Evolutionary conservation across 2,329 filamentous ascomycete species (phyloP).

Genomic region (Fusarium pilosicola): DNA sequence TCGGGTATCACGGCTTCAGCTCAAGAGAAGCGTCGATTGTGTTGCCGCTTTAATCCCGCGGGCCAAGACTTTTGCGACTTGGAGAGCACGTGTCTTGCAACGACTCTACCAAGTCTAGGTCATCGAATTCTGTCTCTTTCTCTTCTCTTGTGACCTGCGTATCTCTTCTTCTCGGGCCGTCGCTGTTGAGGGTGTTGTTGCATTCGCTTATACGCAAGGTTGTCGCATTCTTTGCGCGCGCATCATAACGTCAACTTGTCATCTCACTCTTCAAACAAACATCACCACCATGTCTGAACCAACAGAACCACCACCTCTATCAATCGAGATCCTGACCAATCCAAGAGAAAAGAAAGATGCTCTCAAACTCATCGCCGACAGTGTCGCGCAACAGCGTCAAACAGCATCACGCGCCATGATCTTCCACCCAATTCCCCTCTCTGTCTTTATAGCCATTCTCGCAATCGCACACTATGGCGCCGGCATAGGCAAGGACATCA

Average conservation of each 20-base stretch:
- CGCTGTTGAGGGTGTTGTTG: not conserved
- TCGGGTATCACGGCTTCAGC: slow-evolving; percentile 38
- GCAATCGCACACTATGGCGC: slow-evolving; percentile 56
- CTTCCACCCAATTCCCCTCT: slow-evolving; percentile 66
- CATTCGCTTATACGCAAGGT: not conserved
- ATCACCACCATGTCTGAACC: slow-evolving; percentile 11
- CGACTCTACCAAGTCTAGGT: not conserved
- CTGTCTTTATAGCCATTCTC: slow-evolving; percentile 54
- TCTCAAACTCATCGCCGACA: slow-evolving; percentile 80
- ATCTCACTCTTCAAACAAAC: not conserved
- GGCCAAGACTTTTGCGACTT: slow-evolving; percentile 5
- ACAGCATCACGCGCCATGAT: slow-evolving; percentile 71
- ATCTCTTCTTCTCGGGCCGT: not conserved
- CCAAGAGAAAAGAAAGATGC: slow-evolving; percentile 71
- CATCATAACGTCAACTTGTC: not conserved
- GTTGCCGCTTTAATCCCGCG: slow-evolving; percentile 26
- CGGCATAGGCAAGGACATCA: slow-evolving; percentile 58
- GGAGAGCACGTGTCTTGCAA: not conserved
- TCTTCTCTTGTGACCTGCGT: not conserved
- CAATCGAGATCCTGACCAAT: slow-evolving; percentile 63
- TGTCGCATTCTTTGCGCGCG: not conserved
- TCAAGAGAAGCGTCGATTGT: not conserved
- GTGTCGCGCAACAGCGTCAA: slow-evolving; percentile 83
- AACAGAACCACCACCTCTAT: slow-evolving; percentile 66
- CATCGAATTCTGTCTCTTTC: not conserved